Evolutionary conservation across 2,329 filamentous ascomycete genomes (phyloP).

Genomic region (Periconia sp.): DNA sequence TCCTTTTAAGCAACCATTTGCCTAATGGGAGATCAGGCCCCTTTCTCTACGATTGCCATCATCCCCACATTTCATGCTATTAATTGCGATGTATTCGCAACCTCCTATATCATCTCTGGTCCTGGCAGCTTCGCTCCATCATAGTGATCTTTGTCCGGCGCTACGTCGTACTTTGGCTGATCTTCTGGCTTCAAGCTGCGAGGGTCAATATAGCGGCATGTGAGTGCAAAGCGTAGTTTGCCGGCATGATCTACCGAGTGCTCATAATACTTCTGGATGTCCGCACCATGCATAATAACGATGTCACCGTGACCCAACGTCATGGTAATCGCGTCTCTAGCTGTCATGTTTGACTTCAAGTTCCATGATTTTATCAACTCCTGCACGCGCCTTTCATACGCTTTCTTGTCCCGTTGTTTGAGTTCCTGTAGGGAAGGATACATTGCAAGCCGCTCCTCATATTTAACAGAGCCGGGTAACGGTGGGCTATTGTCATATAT

Average conservation of each 20-base stretch:
- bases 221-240: conserved; percentile 63
- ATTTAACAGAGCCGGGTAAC: conserved; percentile 35
- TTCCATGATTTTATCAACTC: conserved; percentile 46
- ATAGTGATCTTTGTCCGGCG: conserved; percentile 42
- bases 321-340: conserved; percentile 51
- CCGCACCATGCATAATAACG: conserved; percentile 66
- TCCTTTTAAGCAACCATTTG: too few relatives aligned
- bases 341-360: conserved; percentile 35
- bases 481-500: conserved; percentile 40
- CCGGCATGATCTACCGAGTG: conserved; percentile 61
- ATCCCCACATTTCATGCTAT: not conserved
- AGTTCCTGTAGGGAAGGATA: conserved; percentile 36
- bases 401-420: conserved; percentile 18
- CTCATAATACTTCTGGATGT: conserved; percentile 67
- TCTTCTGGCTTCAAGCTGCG: conserved; percentile 50
- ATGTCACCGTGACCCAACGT: conserved; percentile 68
- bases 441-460: conserved; percentile 41
- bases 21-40: too few relatives aligned
- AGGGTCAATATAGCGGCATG: conserved; percentile 59
- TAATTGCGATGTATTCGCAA: too few relatives aligned
- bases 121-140: conserved; percentile 32
- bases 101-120: not conserved
- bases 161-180: conserved; percentile 46
- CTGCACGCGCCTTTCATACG: conserved; percentile 34
- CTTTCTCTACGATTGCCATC: not conserved